A percentile compares a stretch with the other conserved stretches of the same genome.
Evolutionary conservation across 2,329 filamentous ascomycete species (phyloP).

Genomic region (Exophiala oligosperma): DNA sequence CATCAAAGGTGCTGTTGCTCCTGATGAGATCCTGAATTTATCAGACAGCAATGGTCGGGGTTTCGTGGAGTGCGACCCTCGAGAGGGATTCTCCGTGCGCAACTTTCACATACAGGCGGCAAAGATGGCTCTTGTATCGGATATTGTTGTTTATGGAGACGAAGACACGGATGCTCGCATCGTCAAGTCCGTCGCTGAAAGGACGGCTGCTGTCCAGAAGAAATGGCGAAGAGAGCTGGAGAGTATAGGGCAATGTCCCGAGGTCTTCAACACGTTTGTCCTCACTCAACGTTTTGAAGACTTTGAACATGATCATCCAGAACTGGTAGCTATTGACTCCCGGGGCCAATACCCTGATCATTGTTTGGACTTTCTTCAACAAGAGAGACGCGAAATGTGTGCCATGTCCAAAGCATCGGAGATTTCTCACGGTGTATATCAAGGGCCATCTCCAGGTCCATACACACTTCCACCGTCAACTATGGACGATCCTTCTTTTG

Average conservation of each 20-base stretch:
- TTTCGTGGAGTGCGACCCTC: constrained; percentile 83
- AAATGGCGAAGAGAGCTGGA: constrained; percentile 70
- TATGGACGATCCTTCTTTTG: constrained; percentile 57
- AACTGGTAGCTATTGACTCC: constrained; percentile 74
- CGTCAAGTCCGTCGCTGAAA: constrained; percentile 63
- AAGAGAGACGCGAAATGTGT: constrained; percentile 90
- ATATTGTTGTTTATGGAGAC: constrained; percentile 89
- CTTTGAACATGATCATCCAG: constrained; percentile 69
- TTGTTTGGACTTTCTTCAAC: constrained; percentile 84
- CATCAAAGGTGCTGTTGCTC: constrained; percentile 82
- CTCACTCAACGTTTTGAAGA: constrained; percentile 57
- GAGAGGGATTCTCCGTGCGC: constrained; percentile 87
- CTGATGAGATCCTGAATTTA: constrained; percentile 72
- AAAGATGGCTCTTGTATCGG: constrained; percentile 83
- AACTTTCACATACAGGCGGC: constrained; percentile 96
- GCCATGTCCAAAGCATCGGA: constrained; percentile 87
- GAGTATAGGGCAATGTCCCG: constrained; percentile 54
- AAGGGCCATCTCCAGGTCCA: constrained; percentile 81
- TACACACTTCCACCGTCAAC: constrained; percentile 45
- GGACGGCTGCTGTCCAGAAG: constrained; percentile 73
- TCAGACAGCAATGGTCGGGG: constrained; percentile 51
- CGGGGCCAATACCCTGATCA: constrained; percentile 70
- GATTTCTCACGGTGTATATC: constrained; percentile 84
- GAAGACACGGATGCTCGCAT: constrained; percentile 62
- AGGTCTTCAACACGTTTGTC: constrained; percentile 83